Evolutionary conservation across 2,329 filamentous ascomycete genomes (phyloP).

Genomic region (Diaporthe destruens): DNA sequence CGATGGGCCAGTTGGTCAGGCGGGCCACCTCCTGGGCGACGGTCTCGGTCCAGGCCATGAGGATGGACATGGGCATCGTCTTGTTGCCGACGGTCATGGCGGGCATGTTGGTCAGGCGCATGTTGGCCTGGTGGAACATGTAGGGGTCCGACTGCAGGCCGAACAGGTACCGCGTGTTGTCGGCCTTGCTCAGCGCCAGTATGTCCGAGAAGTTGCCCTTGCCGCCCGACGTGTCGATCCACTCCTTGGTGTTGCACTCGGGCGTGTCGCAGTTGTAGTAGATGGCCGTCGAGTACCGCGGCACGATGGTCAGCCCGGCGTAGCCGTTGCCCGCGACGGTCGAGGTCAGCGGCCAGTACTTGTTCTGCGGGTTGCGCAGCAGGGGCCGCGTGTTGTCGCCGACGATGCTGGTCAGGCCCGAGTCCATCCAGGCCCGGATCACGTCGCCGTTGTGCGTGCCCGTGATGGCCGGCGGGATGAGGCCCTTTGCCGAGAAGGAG

Average conservation of each 20-base stretch:
- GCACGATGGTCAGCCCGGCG: not conserved
- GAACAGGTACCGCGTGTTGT: constrained; percentile 17
- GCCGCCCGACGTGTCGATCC: not conserved
- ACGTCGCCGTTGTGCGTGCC: constrained; percentile 8
- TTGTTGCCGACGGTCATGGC: constrained; percentile 11
- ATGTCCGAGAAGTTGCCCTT: constrained; percentile 9
- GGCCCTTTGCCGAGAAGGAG: constrained; percentile 16
- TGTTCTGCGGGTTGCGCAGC: not conserved
- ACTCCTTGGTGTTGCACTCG: constrained; percentile 1
- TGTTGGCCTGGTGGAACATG: constrained; percentile 27
- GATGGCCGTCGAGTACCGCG: constrained; percentile 3
- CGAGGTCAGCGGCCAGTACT: constrained; percentile 10
- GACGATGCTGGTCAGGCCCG: constrained; percentile 1
- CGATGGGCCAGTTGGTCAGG: constrained; percentile 22
- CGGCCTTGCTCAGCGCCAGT: constrained; percentile 3
- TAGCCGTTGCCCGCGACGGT: not conserved
- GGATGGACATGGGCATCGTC: constrained; percentile 4
- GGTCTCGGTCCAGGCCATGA: constrained; percentile 21
- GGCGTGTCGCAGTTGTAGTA: constrained; percentile 20
- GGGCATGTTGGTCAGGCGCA: constrained; percentile 4
- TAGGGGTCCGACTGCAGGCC: constrained; percentile 2
- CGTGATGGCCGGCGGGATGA: constrained; percentile 7
- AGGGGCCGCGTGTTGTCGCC: constrained; percentile 13
- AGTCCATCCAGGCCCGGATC: constrained; percentile 13
- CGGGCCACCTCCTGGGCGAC: constrained; percentile 14